Evolutionary conservation across 139 green algal species (phyloP).

Genomic region (Haematococcus lacustris): DNA sequence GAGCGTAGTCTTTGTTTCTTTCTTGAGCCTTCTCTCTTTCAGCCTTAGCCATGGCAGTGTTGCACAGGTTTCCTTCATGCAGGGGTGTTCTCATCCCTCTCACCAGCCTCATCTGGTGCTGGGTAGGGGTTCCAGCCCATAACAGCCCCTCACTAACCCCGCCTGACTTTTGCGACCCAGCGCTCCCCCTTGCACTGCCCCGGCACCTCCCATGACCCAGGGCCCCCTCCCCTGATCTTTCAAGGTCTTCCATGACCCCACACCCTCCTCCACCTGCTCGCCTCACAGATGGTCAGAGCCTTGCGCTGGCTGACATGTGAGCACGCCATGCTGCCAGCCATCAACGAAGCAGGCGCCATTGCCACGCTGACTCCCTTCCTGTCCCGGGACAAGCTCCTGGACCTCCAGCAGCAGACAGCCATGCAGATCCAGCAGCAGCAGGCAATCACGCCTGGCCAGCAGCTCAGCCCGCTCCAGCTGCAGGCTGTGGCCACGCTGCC

Average conservation of each 20-base stretch:
- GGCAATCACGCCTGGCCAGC: neutral
- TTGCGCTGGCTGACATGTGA: conserved; percentile 41
- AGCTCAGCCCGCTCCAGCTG: too few relatives aligned
- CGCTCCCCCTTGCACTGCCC: neutral
- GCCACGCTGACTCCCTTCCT: conserved; percentile 48
- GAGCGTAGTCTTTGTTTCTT: too few relatives aligned
- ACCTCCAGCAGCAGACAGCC: too few relatives aligned
- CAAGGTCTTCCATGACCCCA: too few relatives aligned
- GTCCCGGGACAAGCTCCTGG: neutral
- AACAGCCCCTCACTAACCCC: too few relatives aligned
- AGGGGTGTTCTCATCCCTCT: too few relatives aligned
- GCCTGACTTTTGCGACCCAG: too few relatives aligned
- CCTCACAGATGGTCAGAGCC: conserved; percentile 23
- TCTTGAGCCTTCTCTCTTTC: too few relatives aligned
- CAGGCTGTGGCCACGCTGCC: neutral
- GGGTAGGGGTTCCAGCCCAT: too few relatives aligned
- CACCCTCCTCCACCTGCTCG: neutral
- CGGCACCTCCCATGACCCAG: neutral
- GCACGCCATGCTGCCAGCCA: conserved; percentile 26
- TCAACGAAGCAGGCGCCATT: conserved; percentile 55
- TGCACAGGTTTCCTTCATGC: too few relatives aligned
- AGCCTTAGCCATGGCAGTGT: too few relatives aligned
- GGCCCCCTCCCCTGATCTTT: neutral
- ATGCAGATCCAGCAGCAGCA: neutral
- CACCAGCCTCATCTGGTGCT: too few relatives aligned